phyloP scores from a whole-genome alignment of 2,329 filamentous ascomycete species.

The Arthroderma sp. region DNA sequence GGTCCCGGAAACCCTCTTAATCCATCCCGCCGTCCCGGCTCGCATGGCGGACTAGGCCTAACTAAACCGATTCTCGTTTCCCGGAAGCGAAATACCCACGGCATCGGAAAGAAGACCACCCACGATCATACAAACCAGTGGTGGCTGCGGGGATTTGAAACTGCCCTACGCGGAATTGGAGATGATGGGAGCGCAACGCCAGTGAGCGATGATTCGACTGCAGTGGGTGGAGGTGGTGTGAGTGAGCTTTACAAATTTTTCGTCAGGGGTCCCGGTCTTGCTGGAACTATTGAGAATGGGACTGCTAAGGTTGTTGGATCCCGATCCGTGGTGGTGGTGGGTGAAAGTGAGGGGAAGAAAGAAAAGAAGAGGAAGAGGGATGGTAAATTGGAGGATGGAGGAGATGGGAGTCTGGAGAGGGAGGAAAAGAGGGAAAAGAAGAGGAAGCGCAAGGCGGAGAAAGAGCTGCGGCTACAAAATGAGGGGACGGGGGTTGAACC shows the following conservation, averaged over 20 bases:
- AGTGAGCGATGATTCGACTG: conserved; percentile 43
- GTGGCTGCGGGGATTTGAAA: conserved; percentile 94
- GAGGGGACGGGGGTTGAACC: conserved; percentile 12
- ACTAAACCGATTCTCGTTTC: conserved; percentile 70
- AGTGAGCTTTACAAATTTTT: conserved; percentile 66
- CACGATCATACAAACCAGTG: conserved; percentile 63
- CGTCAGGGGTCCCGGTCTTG: conserved; percentile 64
- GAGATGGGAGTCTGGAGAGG: conserved; percentile 12
- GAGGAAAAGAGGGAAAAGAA: conserved; percentile 7
- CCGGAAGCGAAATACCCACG: conserved; percentile 68
- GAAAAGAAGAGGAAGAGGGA: conserved; percentile 25
- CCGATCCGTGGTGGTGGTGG: conserved; percentile 8
- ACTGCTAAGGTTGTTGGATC: conserved; percentile 6
- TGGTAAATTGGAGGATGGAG: conserved; percentile 6
- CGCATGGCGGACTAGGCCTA: conserved; percentile 58
- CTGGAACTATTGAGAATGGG: conserved; percentile 46
- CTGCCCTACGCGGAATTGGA: conserved; percentile 65
- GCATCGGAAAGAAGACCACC: conserved; percentile 64
- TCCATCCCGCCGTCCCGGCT: conserved; percentile 37
- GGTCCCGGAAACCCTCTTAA: conserved; percentile 82
- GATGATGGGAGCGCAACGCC: conserved; percentile 46
- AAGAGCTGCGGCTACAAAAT: conserved; percentile 2
- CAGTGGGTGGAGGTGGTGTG: conserved; percentile 28
- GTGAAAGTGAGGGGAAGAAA: conserved; percentile 10
- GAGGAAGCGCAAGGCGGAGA: conserved; percentile 3